Evolutionary conservation across 2,329 filamentous ascomycete genomes (phyloP).

Genomic region (Colletotrichum viniferum): DNA sequence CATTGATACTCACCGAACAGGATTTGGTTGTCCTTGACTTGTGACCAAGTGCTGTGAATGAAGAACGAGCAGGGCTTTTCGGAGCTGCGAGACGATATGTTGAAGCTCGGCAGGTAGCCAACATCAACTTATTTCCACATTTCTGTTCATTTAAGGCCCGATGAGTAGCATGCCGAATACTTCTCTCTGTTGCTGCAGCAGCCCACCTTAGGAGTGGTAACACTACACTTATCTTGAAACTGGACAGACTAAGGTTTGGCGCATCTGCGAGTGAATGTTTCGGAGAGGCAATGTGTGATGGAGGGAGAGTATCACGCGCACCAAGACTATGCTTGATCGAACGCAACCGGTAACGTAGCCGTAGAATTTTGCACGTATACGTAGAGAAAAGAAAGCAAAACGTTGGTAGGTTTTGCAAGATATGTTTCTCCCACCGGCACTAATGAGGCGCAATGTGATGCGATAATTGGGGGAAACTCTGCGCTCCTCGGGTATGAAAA

Average conservation of each 20-base stretch:
- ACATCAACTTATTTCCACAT: background rate
- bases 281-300: background rate
- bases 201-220: background rate
- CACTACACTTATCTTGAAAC: background rate
- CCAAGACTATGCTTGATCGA: background rate
- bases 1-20: background rate
- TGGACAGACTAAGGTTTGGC: accelerated
- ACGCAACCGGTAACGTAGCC: accelerated
- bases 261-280: background rate
- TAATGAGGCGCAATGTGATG: background rate
- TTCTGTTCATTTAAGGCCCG: background rate
- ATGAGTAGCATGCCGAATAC: accelerated
- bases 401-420: accelerated
- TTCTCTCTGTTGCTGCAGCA: background rate
- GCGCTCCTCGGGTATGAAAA: background rate
- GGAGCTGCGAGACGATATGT: background rate
- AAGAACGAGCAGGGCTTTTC: background rate
- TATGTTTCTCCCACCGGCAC: background rate
- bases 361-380: background rate
- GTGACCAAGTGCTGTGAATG: background rate
- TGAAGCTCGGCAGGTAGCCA: background rate
- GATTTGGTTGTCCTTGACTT: background rate
- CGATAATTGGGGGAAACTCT: background rate
- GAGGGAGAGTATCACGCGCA: background rate
- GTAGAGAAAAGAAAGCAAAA: background rate